phyloP scores from a whole-genome alignment of 2,329 filamentous ascomycete genomes.

The Arthrobotrys pseudoclavata region DNA sequence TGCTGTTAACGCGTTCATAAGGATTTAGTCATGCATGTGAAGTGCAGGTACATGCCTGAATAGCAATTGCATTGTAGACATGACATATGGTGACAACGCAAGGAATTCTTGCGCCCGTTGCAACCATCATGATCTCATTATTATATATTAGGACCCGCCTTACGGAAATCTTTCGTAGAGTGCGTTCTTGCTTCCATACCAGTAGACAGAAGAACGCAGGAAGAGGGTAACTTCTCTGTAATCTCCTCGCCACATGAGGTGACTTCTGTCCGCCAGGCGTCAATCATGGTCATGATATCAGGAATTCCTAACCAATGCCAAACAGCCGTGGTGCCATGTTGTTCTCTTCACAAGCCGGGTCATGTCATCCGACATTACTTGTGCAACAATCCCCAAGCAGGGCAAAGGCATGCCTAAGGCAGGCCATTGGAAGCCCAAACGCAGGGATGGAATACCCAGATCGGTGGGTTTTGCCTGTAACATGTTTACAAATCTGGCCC shows the following conservation, averaged over 20 bases:
- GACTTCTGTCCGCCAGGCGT: neutral
- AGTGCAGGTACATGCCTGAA: neutral
- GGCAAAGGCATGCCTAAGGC: slow-evolving; percentile 48
- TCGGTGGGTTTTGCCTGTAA: slow-evolving; percentile 12
- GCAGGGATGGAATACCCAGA: slow-evolving; percentile 22
- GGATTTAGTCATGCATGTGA: neutral
- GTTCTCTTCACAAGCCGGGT: slow-evolving; percentile 6
- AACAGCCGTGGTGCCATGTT: neutral
- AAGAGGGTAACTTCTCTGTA: slow-evolving; percentile 21
- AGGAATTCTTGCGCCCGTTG: neutral
- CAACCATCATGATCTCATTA: neutral
- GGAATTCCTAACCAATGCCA: too few relatives aligned
- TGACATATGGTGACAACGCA: neutral
- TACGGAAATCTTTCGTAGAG: too few relatives aligned
- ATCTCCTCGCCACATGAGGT: neutral
- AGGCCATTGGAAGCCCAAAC: neutral
- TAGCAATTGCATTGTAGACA: too few relatives aligned
- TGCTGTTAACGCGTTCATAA: neutral
- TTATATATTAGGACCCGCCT: too few relatives aligned
- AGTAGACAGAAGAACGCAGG: neutral
- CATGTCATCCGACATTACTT: slow-evolving; percentile 2
- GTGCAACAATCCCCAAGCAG: slow-evolving; percentile 16
- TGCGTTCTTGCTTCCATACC: neutral
- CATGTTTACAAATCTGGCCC: neutral
- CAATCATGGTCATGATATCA: too few relatives aligned